These are phyloP conservation scores for Pseudocercospora macadamiae DNA, from an alignment of 2,329 filamentous ascomycete genomes.

Conservation along the genomic window DNA sequence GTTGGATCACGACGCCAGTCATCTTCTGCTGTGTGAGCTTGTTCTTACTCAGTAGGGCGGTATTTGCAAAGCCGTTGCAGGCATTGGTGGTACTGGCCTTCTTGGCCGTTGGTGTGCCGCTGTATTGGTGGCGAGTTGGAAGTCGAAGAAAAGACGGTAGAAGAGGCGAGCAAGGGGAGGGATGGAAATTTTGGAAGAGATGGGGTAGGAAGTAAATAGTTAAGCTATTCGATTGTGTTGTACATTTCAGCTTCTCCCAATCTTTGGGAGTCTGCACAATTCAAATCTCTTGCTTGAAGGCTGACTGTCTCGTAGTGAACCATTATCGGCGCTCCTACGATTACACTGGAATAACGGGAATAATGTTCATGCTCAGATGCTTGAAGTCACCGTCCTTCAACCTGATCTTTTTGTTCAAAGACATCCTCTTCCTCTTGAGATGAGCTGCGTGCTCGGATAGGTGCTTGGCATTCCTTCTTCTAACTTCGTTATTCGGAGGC, in stretches of 20 bases:
- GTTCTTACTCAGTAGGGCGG: constrained; percentile 83
- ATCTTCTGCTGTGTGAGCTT: constrained; percentile 98
- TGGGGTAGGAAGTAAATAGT: constrained; percentile 1
- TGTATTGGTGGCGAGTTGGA: constrained; percentile 86
- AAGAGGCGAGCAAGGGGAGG: constrained; percentile 24
- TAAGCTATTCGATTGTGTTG: too few relatives aligned
- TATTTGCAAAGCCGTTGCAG: constrained; percentile 89
- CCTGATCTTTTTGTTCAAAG: background rate
- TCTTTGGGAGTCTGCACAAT: too few relatives aligned
- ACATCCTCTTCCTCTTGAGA: background rate
- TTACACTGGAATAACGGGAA: background rate
- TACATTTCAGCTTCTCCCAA: too few relatives aligned
- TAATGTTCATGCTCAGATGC: background rate
- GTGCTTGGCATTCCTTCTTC: background rate
- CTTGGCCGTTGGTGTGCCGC: constrained; percentile 77
- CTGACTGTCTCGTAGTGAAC: background rate
- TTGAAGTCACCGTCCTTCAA: background rate
- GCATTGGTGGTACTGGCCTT: constrained; percentile 86
- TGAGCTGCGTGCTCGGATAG: background rate
- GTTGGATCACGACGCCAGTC: constrained; percentile 95
- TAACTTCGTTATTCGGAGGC: background rate
- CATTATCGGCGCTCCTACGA: background rate
- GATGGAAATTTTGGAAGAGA: constrained; percentile 3
- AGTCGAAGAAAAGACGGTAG: constrained; percentile 31
- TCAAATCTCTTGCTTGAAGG: background rate